Evolutionary conservation across 257 asterid genomes (phyloP).

Genomic region (Fraxinus americana): DNA sequence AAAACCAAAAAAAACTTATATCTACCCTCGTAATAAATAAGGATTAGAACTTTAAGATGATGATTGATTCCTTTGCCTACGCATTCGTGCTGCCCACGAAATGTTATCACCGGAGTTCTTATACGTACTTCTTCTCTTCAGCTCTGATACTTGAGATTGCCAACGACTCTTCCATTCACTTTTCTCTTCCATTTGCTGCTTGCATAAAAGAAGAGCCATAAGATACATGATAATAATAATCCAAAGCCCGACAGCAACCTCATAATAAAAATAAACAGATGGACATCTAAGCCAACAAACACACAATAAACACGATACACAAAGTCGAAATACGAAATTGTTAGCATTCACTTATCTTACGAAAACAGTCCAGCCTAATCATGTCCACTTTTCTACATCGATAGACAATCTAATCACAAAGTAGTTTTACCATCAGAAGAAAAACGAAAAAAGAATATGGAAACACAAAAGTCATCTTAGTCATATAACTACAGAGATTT

Average conservation of each 20-base stretch:
- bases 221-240: slow-evolving; percentile 8
- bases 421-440: background rate
- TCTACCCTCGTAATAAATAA: background rate
- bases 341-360: background rate
- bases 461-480: background rate
- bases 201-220: slow-evolving; percentile 1
- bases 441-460: background rate
- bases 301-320: background rate
- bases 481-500: background rate
- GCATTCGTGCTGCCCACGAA: slow-evolving; percentile 86
- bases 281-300: background rate
- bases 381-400: background rate
- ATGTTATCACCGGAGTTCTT: slow-evolving; percentile 42
- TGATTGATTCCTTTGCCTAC: slow-evolving; percentile 49
- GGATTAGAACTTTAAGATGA: slow-evolving; percentile 26
- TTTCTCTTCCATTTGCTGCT: slow-evolving; percentile 57
- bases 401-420: background rate
- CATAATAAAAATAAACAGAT: background rate
- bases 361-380: background rate
- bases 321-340: background rate
- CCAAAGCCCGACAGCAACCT: background rate
- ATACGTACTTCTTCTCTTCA: slow-evolving; percentile 55
- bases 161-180: slow-evolving; percentile 68
- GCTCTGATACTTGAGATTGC: slow-evolving; percentile 72
- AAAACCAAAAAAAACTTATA: background rate